Percentiles rank a stretch among this genome's conserved stretches.
phyloP scores from a whole-genome alignment of 305 asterid species.

The Fraxinus greggii region DNA sequence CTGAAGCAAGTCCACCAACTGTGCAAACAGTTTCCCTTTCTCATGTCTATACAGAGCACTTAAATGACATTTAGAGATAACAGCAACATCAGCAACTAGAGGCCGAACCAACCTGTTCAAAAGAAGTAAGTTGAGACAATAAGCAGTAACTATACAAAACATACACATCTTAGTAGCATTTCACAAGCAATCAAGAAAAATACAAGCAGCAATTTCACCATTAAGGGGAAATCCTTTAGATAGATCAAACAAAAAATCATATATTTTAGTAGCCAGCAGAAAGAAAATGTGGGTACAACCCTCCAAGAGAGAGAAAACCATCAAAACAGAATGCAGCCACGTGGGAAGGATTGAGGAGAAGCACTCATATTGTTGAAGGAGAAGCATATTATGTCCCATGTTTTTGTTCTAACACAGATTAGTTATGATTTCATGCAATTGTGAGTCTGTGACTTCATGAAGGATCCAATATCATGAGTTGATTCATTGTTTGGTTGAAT shows the following conservation, averaged over 20 bases:
- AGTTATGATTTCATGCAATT: not conserved
- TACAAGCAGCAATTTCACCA: not conserved
- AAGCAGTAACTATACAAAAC: constrained; percentile 12
- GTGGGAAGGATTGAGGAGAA: not conserved
- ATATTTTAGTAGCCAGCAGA: not conserved
- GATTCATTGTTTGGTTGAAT: not conserved
- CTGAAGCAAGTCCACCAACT: constrained; percentile 94
- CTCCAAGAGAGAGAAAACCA: not conserved
- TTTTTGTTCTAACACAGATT: not conserved
- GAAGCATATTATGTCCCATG: not conserved
- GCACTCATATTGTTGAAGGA: not conserved
- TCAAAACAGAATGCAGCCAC: not conserved
- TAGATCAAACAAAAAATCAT: not conserved
- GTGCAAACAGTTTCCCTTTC: constrained; percentile 89
- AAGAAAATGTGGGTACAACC: not conserved
- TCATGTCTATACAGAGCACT: constrained; percentile 86
- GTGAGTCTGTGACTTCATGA: not conserved
- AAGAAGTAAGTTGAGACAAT: constrained; percentile 15
- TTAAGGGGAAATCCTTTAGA: not conserved
- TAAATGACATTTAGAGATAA: constrained; percentile 91
- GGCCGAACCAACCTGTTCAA: constrained; percentile 74
- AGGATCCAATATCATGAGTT: not conserved
- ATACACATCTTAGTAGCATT: not conserved
- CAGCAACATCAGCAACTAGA: constrained; percentile 94
- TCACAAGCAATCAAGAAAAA: not conserved